Conservation (phyloP, 108 stramenopile genomes). For the Conticribra guillardii region DNA sequence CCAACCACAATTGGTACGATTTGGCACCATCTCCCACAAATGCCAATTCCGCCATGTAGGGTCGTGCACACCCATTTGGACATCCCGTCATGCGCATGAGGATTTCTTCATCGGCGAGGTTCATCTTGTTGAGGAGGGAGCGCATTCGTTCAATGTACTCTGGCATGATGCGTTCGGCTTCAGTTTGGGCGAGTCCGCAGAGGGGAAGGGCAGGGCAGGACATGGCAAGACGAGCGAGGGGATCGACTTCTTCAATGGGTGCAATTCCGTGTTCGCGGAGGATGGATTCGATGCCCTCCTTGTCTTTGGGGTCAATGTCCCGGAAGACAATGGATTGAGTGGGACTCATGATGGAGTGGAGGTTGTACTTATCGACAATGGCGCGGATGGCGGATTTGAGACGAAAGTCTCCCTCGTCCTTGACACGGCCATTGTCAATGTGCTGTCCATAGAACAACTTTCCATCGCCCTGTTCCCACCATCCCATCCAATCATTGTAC, state of each 20-base stretch:
- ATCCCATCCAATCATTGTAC: constrained; percentile 98
- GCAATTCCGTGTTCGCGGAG: constrained; percentile 86
- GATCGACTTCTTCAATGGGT: constrained; percentile 91
- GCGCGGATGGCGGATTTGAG: constrained; percentile 91
- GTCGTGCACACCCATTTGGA: constrained; percentile 98
- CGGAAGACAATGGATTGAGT: constrained; percentile 93
- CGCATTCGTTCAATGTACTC: constrained; percentile 87
- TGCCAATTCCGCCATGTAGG: constrained; percentile 99
- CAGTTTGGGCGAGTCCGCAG: constrained; percentile 97
- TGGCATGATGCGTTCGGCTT: constrained; percentile 96
- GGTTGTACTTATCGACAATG: constrained; percentile 88
- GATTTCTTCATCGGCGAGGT: constrained; percentile 91
- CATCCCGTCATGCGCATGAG: constrained; percentile 98
- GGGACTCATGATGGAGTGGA: constrained; percentile 91
- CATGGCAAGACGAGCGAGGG: constrained; percentile 86
- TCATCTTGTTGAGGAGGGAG: constrained; percentile 79
- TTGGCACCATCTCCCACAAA: constrained; percentile 97
- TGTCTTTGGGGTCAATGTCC: constrained; percentile 91
- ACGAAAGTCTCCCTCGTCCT: constrained; percentile 89
- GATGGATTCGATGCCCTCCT: constrained; percentile 82
- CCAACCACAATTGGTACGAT: constrained; percentile 95
- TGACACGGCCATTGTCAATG: constrained; percentile 96
- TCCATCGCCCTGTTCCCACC: constrained; percentile 98
- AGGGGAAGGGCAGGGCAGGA: constrained; percentile 97
- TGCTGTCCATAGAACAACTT: constrained; percentile 94